Conservation (phyloP, 305 asterid species). For the Striga hermonthica region DNA sequence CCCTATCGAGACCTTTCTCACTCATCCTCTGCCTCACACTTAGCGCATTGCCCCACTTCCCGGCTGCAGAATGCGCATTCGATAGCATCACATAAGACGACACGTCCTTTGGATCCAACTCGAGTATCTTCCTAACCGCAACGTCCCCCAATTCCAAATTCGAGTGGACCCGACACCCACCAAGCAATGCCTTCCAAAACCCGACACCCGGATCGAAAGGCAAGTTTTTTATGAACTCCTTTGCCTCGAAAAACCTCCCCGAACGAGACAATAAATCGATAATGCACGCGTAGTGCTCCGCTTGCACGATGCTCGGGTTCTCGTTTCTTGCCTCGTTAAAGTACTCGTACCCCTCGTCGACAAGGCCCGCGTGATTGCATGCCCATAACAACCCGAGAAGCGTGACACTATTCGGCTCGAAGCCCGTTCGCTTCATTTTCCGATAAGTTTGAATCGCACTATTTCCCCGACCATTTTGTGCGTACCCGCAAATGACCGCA, state of each 20-base stretch:
- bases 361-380: slow-evolving; percentile 60
- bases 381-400: slow-evolving; percentile 60
- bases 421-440: slow-evolving; percentile 40
- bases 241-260: slow-evolving; percentile 62
- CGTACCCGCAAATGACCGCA: slow-evolving; percentile 63
- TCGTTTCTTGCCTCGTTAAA: slow-evolving; percentile 44
- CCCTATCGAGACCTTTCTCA: slow-evolving; percentile 52
- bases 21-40: slow-evolving; percentile 53
- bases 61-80: slow-evolving; percentile 75
- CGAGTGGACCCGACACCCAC: slow-evolving; percentile 65
- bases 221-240: slow-evolving; percentile 45
- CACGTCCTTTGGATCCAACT: slow-evolving; percentile 66
- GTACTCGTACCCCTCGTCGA: slow-evolving; percentile 50
- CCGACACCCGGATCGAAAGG: slow-evolving; percentile 76
- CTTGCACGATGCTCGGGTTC: slow-evolving; percentile 37
- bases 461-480: slow-evolving; percentile 62
- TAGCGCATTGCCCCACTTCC: slow-evolving; percentile 61
- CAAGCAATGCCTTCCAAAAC: slow-evolving; percentile 79
- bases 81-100: slow-evolving; percentile 91
- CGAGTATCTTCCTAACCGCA: slow-evolving; percentile 56
- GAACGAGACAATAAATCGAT: slow-evolving; percentile 61
- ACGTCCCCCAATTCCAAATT: slow-evolving; percentile 51
- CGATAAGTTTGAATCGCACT: slow-evolving; percentile 43
- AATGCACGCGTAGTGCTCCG: slow-evolving; percentile 79
- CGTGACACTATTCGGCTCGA: slow-evolving; percentile 53